These are phyloP conservation scores for Boletus huronensis DNA, from an alignment of 768 basidiomycete species.

Conservation along the genomic window DNA sequence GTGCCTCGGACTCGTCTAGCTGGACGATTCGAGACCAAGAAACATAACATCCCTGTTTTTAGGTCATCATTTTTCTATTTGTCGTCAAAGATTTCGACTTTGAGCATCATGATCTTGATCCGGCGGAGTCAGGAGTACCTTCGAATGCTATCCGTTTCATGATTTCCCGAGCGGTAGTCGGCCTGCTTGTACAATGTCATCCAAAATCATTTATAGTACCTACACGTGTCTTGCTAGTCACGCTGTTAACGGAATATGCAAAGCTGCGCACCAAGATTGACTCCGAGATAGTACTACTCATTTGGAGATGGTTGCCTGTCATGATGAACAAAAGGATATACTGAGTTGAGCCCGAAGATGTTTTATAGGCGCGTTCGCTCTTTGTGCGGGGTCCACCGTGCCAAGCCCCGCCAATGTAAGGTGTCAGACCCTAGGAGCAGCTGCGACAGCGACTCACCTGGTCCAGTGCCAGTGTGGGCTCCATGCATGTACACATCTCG, in stretches of 20 bases:
- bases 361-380: not conserved
- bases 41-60: not conserved
- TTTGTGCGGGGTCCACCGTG: conserved; percentile 9
- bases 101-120: not conserved
- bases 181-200: not conserved
- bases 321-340: conserved; percentile 1
- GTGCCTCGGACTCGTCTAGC: not conserved
- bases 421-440: not conserved
- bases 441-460: not conserved
- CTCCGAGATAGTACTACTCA: conserved; percentile 10
- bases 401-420: not conserved
- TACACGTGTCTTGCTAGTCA: not conserved
- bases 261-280: conserved; percentile 13
- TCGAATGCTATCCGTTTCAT: conserved; percentile 3
- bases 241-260: not conserved
- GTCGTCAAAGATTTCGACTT: not conserved
- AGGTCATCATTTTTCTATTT: not conserved
- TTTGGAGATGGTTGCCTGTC: not conserved
- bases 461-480: not conserved
- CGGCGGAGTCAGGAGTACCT: not conserved
- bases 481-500: not conserved
- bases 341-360: not conserved
- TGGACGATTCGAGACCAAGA: not conserved
- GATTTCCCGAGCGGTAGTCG: conserved; percentile 1
- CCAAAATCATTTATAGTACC: not conserved